phyloP scores from a whole-genome alignment of 179 eudicot genomes.

The Heliamphora pulchella region DNA sequence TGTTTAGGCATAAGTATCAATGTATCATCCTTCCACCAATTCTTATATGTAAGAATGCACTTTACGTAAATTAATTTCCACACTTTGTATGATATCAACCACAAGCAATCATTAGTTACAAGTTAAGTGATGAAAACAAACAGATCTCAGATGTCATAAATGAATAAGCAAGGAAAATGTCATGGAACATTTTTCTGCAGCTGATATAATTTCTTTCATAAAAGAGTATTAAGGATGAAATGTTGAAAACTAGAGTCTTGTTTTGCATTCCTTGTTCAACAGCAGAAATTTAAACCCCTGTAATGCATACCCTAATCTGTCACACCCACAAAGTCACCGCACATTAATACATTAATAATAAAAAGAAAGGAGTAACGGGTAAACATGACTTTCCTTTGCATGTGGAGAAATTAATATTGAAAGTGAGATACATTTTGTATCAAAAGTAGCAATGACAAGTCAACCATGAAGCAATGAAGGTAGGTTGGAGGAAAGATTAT shows the following conservation, averaged over 20 bases:
- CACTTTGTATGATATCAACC: background rate
- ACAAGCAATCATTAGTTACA: background rate
- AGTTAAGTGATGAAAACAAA: background rate
- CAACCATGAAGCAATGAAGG: background rate
- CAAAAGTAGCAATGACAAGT: background rate
- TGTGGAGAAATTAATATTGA: background rate
- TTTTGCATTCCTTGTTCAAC: background rate
- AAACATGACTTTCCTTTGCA: background rate
- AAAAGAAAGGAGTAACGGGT: background rate
- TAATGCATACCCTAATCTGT: background rate
- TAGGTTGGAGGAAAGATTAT: background rate
- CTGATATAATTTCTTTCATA: background rate
- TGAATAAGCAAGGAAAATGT: background rate
- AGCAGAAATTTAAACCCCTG: background rate
- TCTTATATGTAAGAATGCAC: background rate
- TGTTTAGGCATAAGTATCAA: slow-evolving; percentile 23
- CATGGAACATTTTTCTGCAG: background rate
- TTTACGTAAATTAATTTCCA: background rate
- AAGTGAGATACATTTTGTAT: background rate
- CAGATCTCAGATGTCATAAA: background rate
- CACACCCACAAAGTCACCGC: background rate
- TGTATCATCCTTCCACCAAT: slow-evolving; percentile 1
- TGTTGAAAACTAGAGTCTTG: background rate
- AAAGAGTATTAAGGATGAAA: background rate
- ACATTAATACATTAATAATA: background rate